These are phyloP conservation scores for Drosera spatulata DNA, from an alignment of 179 eudicot genomes.

Conservation along the genomic window DNA sequence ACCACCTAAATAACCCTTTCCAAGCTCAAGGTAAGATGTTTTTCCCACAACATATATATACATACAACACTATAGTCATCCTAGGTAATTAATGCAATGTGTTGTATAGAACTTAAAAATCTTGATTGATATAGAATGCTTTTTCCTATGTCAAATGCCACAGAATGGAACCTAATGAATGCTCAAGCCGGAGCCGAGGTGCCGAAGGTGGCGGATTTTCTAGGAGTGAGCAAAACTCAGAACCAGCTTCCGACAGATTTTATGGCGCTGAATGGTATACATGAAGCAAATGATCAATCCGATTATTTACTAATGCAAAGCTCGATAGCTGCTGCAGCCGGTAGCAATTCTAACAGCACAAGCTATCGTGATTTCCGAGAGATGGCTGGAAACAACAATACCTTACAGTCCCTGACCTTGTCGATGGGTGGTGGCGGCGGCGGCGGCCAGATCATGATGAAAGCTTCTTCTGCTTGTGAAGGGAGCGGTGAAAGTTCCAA, in stretches of 20 bases:
- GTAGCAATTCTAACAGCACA: background rate
- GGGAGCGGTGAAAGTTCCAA: slow-evolving; percentile 11
- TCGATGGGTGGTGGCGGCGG: slow-evolving; percentile 70
- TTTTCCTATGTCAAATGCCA: background rate
- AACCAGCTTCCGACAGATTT: slow-evolving; percentile 45
- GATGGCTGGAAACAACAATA: slow-evolving; percentile 22
- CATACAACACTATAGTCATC: background rate
- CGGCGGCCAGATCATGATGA: background rate
- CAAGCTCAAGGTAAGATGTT: slow-evolving; percentile 50
- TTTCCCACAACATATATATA: background rate
- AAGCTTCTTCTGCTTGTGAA: slow-evolving; percentile 44
- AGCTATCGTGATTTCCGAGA: slow-evolving; percentile 42
- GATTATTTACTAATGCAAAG: slow-evolving; percentile 39
- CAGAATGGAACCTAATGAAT: slow-evolving; percentile 74
- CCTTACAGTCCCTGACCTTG: slow-evolving; percentile 65
- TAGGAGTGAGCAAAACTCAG: slow-evolving; percentile 55
- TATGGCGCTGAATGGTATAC: slow-evolving; percentile 27
- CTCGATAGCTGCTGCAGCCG: slow-evolving; percentile 17
- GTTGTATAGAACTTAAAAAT: too few relatives aligned
- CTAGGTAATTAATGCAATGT: background rate
- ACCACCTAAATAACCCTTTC: slow-evolving; percentile 51
- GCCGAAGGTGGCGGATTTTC: slow-evolving; percentile 85
- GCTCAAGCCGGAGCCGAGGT: slow-evolving; percentile 45
- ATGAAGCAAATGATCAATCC: slow-evolving; percentile 27
- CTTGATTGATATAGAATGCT: background rate